Base-by-base conservation (phyloP, 2,329 filamentous ascomycete genomes). In the Leptodontidium sp. region DNA sequence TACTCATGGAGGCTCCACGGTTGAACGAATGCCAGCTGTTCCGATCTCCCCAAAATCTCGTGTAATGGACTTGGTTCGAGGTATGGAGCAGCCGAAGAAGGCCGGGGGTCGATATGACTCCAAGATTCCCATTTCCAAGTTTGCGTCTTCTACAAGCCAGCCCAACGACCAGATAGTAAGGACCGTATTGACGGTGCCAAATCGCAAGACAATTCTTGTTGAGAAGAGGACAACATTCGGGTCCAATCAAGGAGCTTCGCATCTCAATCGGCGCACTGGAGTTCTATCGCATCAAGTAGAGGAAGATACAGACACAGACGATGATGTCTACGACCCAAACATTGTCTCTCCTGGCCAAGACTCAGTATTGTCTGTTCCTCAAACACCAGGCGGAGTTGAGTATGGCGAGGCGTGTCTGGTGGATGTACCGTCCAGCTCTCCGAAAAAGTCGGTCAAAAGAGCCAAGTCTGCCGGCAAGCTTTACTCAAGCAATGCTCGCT, bases 1-100 rank as follows among this genome's bases (percentile, higher is more conserved):
- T 86, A 89, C 12, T 70, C 81, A 21, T 32, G 43, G 24, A 32
- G 58, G 4, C 29, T 21, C 40, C 5, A 29, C 24, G 11, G 12
- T 50, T 43, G 26, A 32, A 38, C 40, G 8, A 14, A 29, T 47
- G 43, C 43, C 43, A 32, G 35, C 59, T 38, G 26, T 2, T 35
- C 24, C 24, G 21, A 40, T 9, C 11, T 26, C n/a, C 24, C 32
- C 47, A 7, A 38, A 35, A 38, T 38, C 24, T 26, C 61, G 29
- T 11, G 21, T 38, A 9, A n/a, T 26, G 21, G n/a, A 40, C 17
- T 12, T 50, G 47, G 47, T 53, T 26, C 59, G 26, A 47, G 29
- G 15, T 14, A 29, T 62, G 59, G 26, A 62, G 8, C 26, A 35
- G 15, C 24, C 40, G 24, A 38, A 7, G 11, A 8, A 49, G 24